A percentile compares a stretch with the other conserved stretches of the same genome.
These are phyloP conservation scores for Antitrichia curtipendula DNA, from an alignment of 225 moss, liverwort and hornwort genomes.

Conservation along the genomic window DNA sequence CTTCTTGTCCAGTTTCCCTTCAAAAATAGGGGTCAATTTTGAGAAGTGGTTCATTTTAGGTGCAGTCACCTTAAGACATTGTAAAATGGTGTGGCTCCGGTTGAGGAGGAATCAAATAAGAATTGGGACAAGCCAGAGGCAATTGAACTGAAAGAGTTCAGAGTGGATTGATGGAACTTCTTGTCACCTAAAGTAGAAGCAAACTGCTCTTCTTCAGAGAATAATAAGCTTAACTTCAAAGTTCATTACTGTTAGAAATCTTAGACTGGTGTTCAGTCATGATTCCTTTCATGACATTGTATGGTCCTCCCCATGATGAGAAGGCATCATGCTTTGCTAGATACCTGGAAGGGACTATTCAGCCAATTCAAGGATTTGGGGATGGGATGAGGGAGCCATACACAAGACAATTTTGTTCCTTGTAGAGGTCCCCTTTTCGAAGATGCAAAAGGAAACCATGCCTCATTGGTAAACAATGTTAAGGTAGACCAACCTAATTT, in stretches of 20 bases:
- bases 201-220: background rate
- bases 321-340: too few relatives aligned
- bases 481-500: too few relatives aligned
- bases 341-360: too few relatives aligned
- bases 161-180: background rate
- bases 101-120: background rate
- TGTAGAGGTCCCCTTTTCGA: too few relatives aligned
- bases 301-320: too few relatives aligned
- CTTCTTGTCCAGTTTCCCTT: too few relatives aligned
- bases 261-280: background rate
- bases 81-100: background rate
- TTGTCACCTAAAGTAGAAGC: background rate
- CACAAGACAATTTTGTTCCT: too few relatives aligned
- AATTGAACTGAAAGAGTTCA: background rate
- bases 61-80: background rate
- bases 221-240: background rate
- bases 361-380: too few relatives aligned
- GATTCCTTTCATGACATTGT: background rate
- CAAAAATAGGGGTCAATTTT: too few relatives aligned
- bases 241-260: background rate
- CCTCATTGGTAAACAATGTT: too few relatives aligned
- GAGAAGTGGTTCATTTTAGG: background rate
- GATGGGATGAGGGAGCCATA: too few relatives aligned
- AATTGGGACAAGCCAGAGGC: background rate
- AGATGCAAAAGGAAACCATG: too few relatives aligned